A percentile compares a stretch with the other conserved stretches of the same genome.
Conservation (phyloP, 768 basidiomycete species). For the Boletus subparvulus region DNA sequence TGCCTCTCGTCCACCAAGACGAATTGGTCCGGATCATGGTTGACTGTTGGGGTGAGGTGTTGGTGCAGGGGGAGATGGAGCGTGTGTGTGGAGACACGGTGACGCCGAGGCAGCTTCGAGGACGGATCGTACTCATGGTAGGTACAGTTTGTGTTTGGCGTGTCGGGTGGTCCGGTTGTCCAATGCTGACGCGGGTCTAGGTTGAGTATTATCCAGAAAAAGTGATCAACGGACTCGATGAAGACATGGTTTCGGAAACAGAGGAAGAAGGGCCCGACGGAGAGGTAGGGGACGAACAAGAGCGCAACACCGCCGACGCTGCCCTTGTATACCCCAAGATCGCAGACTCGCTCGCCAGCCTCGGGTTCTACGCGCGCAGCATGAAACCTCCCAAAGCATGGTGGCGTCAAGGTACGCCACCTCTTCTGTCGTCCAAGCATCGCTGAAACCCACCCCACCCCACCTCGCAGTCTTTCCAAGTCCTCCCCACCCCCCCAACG, state of each 20-base stretch:
- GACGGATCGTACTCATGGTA: constrained; percentile 61
- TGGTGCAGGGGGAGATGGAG: constrained; percentile 38
- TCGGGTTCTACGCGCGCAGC: constrained; percentile 62
- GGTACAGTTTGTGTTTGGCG: neutral
- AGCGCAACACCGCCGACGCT: constrained; percentile 7
- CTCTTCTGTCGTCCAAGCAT: neutral
- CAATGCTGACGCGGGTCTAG: constrained; percentile 25
- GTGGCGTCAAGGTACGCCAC: constrained; percentile 39
- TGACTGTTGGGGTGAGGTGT: constrained; percentile 50
- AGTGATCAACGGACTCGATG: neutral
- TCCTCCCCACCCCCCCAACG: constrained; percentile 35
- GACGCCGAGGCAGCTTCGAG: constrained; percentile 48
- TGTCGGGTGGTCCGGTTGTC: neutral
- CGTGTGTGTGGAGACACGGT: constrained; percentile 30
- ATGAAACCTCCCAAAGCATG: constrained; percentile 58
- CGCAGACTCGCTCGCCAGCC: constrained; percentile 49
- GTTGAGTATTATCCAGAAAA: constrained; percentile 54
- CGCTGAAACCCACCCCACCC: neutral
- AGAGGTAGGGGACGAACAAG: constrained; percentile 18
- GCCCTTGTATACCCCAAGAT: constrained; percentile 34
- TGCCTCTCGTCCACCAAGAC: constrained; percentile 46
- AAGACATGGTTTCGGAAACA: neutral
- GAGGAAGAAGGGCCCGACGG: neutral
- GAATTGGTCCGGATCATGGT: constrained; percentile 55
- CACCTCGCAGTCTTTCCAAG: constrained; percentile 9